These are phyloP conservation scores for Suhomyces maxii DNA, from an alignment of 1,139 yeast species.

Conservation along the genomic window DNA sequence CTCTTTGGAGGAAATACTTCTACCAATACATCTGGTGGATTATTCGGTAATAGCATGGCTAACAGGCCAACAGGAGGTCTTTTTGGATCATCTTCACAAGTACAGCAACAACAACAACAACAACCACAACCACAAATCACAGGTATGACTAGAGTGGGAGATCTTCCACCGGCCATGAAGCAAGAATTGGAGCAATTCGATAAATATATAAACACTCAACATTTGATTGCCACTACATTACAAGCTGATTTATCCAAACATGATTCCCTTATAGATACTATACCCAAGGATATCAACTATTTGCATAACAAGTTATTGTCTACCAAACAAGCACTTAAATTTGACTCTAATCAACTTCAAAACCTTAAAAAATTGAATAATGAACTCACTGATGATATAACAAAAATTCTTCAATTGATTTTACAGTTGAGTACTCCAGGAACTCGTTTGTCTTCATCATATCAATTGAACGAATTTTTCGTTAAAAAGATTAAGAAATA, in stretches of 20 bases:
- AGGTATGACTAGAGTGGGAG: constrained; percentile 85
- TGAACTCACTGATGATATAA: constrained; percentile 69
- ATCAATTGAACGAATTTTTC: constrained; percentile 49
- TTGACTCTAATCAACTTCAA: constrained; percentile 37
- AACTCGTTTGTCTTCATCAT: constrained; percentile 58
- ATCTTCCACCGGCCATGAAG: constrained; percentile 74
- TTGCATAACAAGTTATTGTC: constrained; percentile 62
- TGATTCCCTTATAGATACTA: constrained; percentile 67
- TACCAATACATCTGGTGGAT: constrained; percentile 16
- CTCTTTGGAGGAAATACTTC: constrained; percentile 12
- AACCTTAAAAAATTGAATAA: constrained; percentile 44
- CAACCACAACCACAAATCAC: constrained; percentile 56
- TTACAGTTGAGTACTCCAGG: constrained; percentile 70
- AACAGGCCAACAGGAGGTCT: neutral
- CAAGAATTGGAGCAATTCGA: constrained; percentile 78
- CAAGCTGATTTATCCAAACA: constrained; percentile 66
- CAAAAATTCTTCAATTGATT: constrained; percentile 63
- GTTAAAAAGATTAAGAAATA: constrained; percentile 64
- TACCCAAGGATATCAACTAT: constrained; percentile 82
- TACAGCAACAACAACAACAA: constrained; percentile 27
- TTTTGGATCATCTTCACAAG: constrained; percentile 7
- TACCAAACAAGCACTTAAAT: constrained; percentile 64
- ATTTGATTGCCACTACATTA: constrained; percentile 76
- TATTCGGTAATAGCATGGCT: constrained; percentile 26
- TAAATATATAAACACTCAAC: constrained; percentile 80